These are phyloP conservation scores for Sporothrix pallida DNA, from an alignment of 2,329 filamentous ascomycete species.

Conservation along the genomic window DNA sequence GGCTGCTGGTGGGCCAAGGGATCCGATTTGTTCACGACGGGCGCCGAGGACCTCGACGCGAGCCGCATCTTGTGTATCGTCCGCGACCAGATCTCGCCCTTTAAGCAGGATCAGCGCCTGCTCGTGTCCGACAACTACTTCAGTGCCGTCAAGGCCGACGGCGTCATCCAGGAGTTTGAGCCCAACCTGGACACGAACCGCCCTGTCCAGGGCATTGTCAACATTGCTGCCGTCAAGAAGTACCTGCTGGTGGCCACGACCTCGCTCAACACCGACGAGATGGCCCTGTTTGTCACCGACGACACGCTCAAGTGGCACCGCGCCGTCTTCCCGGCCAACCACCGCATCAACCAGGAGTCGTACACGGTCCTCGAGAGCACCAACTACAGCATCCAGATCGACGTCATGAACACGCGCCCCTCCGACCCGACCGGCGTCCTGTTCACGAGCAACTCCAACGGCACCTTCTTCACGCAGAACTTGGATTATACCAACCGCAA, in stretches of 20 bases:
- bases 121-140: slow-evolving; percentile 87
- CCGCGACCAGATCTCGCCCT: slow-evolving; percentile 71
- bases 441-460: slow-evolving; percentile 96
- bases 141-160: slow-evolving; percentile 53
- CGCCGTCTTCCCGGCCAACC: slow-evolving; percentile 83
- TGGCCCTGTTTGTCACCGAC: slow-evolving; percentile 87
- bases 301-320: slow-evolving; percentile 88
- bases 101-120: slow-evolving; percentile 76
- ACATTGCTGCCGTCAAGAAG: slow-evolving; percentile 82
- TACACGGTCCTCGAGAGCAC: slow-evolving; percentile 96
- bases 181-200: slow-evolving; percentile 76
- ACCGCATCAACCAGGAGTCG: slow-evolving; percentile 79
- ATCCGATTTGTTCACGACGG: slow-evolving; percentile 73
- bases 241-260: slow-evolving; percentile 84
- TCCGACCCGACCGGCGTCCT: slow-evolving; percentile 80
- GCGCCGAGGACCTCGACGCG: slow-evolving; percentile 67
- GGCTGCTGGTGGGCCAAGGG: slow-evolving; percentile 90
- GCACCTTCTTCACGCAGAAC: slow-evolving; percentile 93
- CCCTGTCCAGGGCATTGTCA: slow-evolving; percentile 78
- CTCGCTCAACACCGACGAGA: slow-evolving; percentile 80
- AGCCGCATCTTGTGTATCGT: slow-evolving; percentile 82
- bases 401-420: slow-evolving; percentile 76
- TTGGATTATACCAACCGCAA: slow-evolving; percentile 92
- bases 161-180: slow-evolving; percentile 68
- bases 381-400: slow-evolving; percentile 96